A percentile compares a stretch with the other conserved stretches of the same genome.
phyloP scores from a whole-genome alignment of 2,329 filamentous ascomycete species.

The Sporothrix curviconia region DNA sequence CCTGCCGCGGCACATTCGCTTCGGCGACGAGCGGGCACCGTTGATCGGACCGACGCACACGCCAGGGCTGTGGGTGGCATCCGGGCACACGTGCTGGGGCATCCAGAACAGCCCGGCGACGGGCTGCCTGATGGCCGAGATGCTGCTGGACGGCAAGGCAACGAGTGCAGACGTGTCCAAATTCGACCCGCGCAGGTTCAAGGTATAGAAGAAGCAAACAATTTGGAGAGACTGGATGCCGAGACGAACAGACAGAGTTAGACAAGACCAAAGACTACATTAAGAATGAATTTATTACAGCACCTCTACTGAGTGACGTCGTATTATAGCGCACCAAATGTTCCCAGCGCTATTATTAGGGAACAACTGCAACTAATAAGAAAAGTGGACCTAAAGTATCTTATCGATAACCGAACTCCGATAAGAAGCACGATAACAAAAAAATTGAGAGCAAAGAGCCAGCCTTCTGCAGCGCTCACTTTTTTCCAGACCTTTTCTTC shows the following conservation, averaged over 20 bases:
- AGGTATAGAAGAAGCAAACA: slow-evolving; percentile 40
- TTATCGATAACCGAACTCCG: slow-evolving; percentile 14
- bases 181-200: slow-evolving; percentile 61
- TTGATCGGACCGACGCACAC: slow-evolving; percentile 70
- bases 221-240: too few species aligned
- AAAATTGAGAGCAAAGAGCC: slow-evolving; percentile 10
- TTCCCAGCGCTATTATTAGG: neutral
- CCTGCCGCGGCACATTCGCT: slow-evolving; percentile 65
- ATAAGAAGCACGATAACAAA: slow-evolving; percentile 15
- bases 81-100: slow-evolving; percentile 96
- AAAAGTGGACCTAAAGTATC: neutral
- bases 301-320: neutral
- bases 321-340: neutral
- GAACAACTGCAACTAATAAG: too few species aligned
- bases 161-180: slow-evolving; percentile 60
- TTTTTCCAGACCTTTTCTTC: neutral
- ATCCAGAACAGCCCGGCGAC: slow-evolving; percentile 94
- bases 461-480: neutral
- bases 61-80: slow-evolving; percentile 70
- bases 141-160: slow-evolving; percentile 65
- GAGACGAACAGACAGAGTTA: too few species aligned
- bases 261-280: neutral
- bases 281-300: neutral
- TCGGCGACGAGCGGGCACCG: slow-evolving; percentile 58
- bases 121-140: slow-evolving; percentile 72